Evolutionary conservation across 2,329 filamentous ascomycete genomes (phyloP).

Genomic region (Cladophialophora carrionii): DNA sequence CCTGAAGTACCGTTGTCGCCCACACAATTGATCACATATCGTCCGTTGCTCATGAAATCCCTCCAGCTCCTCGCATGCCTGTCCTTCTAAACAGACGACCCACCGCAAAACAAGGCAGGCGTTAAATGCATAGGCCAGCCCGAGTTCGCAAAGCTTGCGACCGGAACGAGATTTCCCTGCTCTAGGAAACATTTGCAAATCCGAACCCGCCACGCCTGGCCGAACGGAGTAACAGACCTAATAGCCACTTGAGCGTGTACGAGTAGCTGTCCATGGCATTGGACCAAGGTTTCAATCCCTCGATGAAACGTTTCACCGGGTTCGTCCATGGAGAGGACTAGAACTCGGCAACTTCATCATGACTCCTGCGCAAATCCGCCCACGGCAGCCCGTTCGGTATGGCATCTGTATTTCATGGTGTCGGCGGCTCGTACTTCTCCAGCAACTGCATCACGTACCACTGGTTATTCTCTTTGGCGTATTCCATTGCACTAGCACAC

Average conservation of each 20-base stretch:
- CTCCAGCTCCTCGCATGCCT: neutral
- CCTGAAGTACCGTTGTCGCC: neutral
- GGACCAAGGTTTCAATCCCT: neutral
- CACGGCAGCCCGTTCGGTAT: neutral
- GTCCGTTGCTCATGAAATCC: neutral
- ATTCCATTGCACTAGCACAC: slow-evolving; percentile 11
- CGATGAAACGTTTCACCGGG: neutral
- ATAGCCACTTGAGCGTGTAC: too few species aligned
- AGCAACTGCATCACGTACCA: slow-evolving; percentile 15
- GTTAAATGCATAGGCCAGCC: neutral
- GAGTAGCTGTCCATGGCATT: neutral
- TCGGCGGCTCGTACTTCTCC: slow-evolving; percentile 3
- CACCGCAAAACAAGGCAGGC: neutral
- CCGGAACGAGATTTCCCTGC: neutral
- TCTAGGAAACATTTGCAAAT: neutral
- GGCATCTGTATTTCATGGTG: neutral
- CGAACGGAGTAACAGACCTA: too few species aligned
- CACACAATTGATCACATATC: neutral
- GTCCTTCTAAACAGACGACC: neutral
- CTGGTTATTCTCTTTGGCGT: neutral
- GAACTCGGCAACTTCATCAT: neutral
- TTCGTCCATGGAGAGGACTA: neutral
- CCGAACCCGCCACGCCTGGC: neutral
- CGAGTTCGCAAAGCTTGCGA: neutral
- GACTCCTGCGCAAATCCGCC: neutral